Base-by-base conservation (phyloP, 441 rosid genomes). In the Pelargonium australe region DNA sequence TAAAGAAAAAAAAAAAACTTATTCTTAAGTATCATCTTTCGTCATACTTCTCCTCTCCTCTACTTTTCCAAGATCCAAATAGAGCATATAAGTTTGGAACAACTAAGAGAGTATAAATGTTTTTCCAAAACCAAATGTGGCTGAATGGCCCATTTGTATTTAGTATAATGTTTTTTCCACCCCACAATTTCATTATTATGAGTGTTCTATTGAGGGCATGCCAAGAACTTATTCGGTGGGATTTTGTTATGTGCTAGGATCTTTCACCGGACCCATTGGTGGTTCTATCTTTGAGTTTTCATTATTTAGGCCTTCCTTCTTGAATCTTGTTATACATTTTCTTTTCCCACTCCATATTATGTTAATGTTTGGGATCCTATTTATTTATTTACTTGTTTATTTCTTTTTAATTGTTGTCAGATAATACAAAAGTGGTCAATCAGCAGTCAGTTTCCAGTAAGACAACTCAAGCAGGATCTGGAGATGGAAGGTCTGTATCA, bases 401-500 rank as follows among this genome's bases (percentile, higher is more conserved):
- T 67, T 67, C 6, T 64, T 65, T 51, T 63, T 67, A 5, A 55
- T 55, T 79, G 68, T 64, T 25, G 73, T 73, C 88, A 87, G 92
- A 87, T 70, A 63, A 71, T 66, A n/a, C 86, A 47, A 89, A 87
- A 78, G 83, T 72, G 73, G 79, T 65, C 16, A 77, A 74, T 65
- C 86, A 80, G 68, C 78, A 62, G 7, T 68, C 85, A 66, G 71
- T 69, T 65, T 53, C 76, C 10, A 60, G 62, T 20, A 83, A 76
- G 72, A 70, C 84, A 51, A 82, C 69, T 63, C 84, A 81, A 79
- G 78, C 85, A 71, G 72, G 78, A 16, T 40, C 92, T 67, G 83
- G 72, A 68, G 89, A 85, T 68, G 91, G 79, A 73, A 86, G 96
- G 97, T 89, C 68, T 78, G 66, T 72, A 72, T 73, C 64, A 71